Evolutionary conservation across 75 land plant genomes (phyloP).

Genomic region (Cupressus sempervirens): DNA sequence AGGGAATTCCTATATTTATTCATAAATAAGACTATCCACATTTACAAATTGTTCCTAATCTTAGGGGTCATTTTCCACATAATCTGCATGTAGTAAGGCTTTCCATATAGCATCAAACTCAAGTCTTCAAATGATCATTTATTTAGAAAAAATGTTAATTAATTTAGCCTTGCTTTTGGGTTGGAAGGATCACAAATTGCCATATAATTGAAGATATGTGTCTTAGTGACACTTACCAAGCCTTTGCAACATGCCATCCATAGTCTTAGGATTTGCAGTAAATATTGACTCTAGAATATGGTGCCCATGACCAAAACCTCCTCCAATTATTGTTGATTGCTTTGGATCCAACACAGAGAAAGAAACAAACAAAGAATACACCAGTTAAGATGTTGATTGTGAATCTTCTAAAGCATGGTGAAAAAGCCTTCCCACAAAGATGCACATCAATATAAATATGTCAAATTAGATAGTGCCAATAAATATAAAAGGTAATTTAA

Average conservation of each 20-base stretch:
- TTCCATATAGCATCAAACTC: neutral
- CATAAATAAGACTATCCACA: neutral
- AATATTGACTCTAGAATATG: constrained; percentile 39
- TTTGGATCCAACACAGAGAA: constrained; percentile 57
- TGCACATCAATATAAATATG: constrained; percentile 25
- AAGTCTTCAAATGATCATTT: neutral
- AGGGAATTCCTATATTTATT: neutral
- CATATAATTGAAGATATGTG: neutral
- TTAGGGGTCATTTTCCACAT: neutral
- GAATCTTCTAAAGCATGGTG: constrained; percentile 46
- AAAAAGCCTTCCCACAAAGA: constrained; percentile 41
- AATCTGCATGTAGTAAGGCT: neutral
- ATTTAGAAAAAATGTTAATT: neutral
- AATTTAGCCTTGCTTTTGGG: neutral
- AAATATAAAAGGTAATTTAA: neutral
- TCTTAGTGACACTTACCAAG: constrained; percentile 45
- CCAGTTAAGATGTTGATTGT: constrained; percentile 34
- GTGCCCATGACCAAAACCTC: constrained; percentile 30
- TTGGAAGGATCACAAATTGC: neutral
- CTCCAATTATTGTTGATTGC: constrained; percentile 18
- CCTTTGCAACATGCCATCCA: constrained; percentile 91
- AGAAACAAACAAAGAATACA: constrained; percentile 42
- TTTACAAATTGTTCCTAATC: neutral
- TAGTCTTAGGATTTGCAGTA: constrained; percentile 65
- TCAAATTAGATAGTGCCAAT: neutral